Evolutionary conservation across 2,329 filamentous ascomycete species (phyloP).

Genomic region (Venturiaceae sp.): DNA sequence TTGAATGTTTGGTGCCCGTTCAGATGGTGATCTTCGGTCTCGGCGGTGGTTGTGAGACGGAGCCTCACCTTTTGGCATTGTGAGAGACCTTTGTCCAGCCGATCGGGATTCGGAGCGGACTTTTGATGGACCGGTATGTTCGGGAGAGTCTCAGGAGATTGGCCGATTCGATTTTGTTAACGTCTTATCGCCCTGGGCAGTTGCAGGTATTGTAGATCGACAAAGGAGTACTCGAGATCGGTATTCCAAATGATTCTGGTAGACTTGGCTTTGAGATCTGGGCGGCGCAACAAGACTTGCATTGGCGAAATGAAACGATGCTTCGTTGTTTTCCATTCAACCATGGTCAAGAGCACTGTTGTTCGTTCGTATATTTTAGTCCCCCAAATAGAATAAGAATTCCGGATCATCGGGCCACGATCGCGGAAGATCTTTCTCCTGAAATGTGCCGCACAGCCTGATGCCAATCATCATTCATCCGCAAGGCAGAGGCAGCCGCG

Average conservation of each 20-base stretch:
- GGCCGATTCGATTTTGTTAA: background rate
- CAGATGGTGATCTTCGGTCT: background rate
- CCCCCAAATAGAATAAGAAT: too few species aligned
- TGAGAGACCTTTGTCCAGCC: background rate
- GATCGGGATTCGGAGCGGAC: background rate
- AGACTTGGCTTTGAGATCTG: background rate
- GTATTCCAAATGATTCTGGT: background rate
- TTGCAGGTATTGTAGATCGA: background rate
- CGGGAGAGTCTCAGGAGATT: background rate
- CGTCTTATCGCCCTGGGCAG: background rate
- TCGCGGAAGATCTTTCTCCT: background rate
- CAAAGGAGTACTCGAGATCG: background rate
- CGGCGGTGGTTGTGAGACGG: background rate
- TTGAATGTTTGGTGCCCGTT: background rate
- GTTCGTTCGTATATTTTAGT: too few species aligned
- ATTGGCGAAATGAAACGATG: background rate
- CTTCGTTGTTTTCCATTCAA: background rate
- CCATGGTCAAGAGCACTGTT: background rate
- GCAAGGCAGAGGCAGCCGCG: background rate
- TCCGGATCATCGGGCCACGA: background rate
- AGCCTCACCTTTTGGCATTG: background rate
- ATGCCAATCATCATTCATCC: background rate
- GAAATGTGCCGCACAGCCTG: background rate
- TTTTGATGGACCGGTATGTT: background rate
- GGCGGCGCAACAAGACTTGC: background rate